These are phyloP conservation scores for Bipolaris gigantea DNA, from an alignment of 2,329 filamentous ascomycete species.

Conservation along the genomic window DNA sequence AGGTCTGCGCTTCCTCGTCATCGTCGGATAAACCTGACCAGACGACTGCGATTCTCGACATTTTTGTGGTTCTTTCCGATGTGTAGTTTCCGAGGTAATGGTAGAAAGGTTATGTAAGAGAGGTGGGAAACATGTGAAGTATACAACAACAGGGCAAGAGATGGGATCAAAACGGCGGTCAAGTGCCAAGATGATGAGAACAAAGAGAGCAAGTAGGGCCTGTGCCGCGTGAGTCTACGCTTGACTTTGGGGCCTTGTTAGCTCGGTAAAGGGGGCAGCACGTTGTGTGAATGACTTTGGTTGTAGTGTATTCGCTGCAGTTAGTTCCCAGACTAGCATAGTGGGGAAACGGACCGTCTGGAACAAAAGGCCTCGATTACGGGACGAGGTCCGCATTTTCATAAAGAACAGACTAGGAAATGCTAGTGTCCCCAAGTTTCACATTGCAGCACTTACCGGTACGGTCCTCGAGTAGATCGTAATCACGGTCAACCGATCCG, in stretches of 20 bases:
- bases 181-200: background rate
- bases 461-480: constrained; percentile 1
- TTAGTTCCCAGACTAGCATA: background rate
- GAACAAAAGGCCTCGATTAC: background rate
- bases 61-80: background rate
- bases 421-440: background rate
- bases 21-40: constrained; percentile 17
- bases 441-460: background rate
- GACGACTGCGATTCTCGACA: constrained; percentile 17
- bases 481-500: background rate
- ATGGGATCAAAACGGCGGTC: constrained; percentile 3
- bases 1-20: constrained; percentile 4
- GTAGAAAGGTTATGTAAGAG: background rate
- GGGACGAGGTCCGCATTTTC: constrained; percentile 4
- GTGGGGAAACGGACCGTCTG: constrained; percentile 5
- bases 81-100: background rate
- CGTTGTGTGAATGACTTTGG: background rate
- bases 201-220: constrained; percentile 1
- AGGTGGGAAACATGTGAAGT: background rate
- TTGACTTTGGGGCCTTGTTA: background rate
- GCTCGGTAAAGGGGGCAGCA: constrained; percentile 3
- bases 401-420: constrained; percentile 1
- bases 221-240: constrained; percentile 6
- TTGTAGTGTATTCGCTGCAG: background rate
- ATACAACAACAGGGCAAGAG: background rate